Percentiles rank a stretch among this genome's conserved stretches.
phyloP scores from a whole-genome alignment of 164 flowering plant species.

The Berberis thunbergii region DNA sequence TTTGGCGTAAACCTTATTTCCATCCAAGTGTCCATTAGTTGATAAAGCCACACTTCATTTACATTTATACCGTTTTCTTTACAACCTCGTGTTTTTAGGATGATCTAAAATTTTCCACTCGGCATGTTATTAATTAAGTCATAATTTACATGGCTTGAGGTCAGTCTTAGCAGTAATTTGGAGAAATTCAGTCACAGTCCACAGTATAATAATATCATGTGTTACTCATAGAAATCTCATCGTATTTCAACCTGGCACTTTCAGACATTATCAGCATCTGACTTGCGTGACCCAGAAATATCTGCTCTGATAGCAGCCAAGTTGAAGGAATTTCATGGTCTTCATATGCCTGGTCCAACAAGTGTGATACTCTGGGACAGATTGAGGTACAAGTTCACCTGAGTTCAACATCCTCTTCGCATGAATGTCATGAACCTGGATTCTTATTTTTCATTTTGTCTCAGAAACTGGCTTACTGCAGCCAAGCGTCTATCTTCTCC shows the following conservation, averaged over 20 bases:
- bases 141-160: too few relatives aligned
- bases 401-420: neutral
- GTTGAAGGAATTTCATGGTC: constrained; percentile 77
- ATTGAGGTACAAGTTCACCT: constrained; percentile 41
- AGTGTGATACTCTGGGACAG: constrained; percentile 54
- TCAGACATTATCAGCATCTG: constrained; percentile 88
- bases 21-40: too few relatives aligned
- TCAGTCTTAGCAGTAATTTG: too few relatives aligned
- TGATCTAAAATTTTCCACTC: too few relatives aligned
- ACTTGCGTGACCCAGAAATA: constrained; percentile 67
- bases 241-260: neutral
- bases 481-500: constrained; percentile 44
- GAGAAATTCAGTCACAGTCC: too few relatives aligned
- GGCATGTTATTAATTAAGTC: too few relatives aligned
- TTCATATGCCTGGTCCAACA: constrained; percentile 72
- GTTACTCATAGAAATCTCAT: too few relatives aligned
- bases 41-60: too few relatives aligned
- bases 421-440: neutral
- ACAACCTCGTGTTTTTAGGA: too few relatives aligned
- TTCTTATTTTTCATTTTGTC: neutral
- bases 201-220: too few relatives aligned
- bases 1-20: too few relatives aligned
- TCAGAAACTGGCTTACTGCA: constrained; percentile 54
- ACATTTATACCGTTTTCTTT: too few relatives aligned
- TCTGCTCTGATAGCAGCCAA: constrained; percentile 71